These are phyloP conservation scores for Penicillium canescens DNA, from an alignment of 495 filamentous ascomycete species.

Conservation along the genomic window DNA sequence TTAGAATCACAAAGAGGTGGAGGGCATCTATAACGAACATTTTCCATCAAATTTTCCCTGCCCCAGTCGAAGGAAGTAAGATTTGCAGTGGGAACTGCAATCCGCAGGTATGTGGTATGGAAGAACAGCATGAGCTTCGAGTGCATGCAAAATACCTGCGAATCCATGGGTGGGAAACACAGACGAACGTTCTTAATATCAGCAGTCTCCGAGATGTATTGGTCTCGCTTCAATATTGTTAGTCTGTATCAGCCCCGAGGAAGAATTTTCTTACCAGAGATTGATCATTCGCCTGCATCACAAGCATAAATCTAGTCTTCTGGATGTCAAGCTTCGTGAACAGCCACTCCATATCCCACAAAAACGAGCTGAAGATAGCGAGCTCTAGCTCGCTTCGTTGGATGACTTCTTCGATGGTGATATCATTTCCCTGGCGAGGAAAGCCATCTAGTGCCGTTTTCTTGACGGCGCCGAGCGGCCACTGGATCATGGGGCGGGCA, in stretches of 20 bases:
- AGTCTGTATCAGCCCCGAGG: background rate
- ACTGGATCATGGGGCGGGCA: conserved; percentile 48
- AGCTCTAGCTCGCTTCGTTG: conserved; percentile 67
- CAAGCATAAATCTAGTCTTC: conserved; percentile 59
- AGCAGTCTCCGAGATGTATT: conserved; percentile 48
- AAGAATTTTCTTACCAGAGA: conserved; percentile 38
- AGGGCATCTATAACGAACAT: conserved; percentile 42
- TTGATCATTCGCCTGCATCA: conserved; percentile 69
- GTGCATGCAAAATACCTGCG: conserved; percentile 73
- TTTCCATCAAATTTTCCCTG: conserved; percentile 76
- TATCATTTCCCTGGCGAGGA: conserved; percentile 62
- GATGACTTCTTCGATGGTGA: conserved; percentile 89
- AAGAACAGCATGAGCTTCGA: conserved; percentile 86
- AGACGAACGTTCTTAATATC: conserved; percentile 59
- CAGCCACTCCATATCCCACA: conserved; percentile 81
- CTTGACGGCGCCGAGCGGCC: conserved; percentile 73
- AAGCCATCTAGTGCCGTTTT: conserved; percentile 72
- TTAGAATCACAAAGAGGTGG: background rate
- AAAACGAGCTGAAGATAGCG: conserved; percentile 82
- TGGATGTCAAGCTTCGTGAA: conserved; percentile 56
- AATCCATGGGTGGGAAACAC: conserved; percentile 77
- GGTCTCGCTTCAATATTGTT: conserved; percentile 23
- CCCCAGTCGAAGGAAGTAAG: conserved; percentile 84
- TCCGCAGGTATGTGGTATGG: conserved; percentile 63
- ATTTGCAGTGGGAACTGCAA: conserved; percentile 82